Base-by-base conservation (phyloP, 2,329 filamentous ascomycete species). In the Aschersonia sp. region DNA sequence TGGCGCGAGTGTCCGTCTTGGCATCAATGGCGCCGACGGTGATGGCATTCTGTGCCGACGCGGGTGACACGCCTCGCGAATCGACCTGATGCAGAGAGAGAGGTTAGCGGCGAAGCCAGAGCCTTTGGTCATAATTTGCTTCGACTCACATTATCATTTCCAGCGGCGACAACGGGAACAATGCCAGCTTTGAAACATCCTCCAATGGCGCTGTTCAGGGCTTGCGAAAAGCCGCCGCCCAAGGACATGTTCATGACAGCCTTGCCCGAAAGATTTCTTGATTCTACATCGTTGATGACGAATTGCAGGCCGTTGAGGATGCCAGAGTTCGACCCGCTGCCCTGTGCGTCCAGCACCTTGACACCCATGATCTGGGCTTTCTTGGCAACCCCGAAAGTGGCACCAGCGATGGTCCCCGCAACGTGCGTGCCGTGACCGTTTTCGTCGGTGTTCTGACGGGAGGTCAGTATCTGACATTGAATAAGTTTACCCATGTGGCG, bases 391-490 rank as follows among this genome's bases (percentile, higher is more conserved):
- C 79, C 79, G 50, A 76, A 81, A 3, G 73, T 80, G 47, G 64
- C 67, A 35, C 77, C 76, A 29, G 67, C 79, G 42, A 81, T 74
- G 12, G 77, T 83, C 30, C 77, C 79, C 8, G 77, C 71, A 30
- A 80, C 76, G 64, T 83, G 80, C 48, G 69, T 78, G 41, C 79
- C 79, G 61, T 83, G 79, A 10, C 79, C 79, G 55, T 80, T 76
- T 53, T 73, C 68, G 47, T 81, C 76, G 4, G 68, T 68, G 56
- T 78, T 58, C 63, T 68, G 54, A 4, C n/a, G 10, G 5, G 9
- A 12, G 35, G 35, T 37, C 12, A 37, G 35, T 22, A 22, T 2
- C 22, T 3, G 22, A 22, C 22, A 22, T 22, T 22, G 22, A 22
- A 22, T 4, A 22, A 22, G 22, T 22, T 22, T 22, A 22, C 22